Base-by-base conservation (phyloP, 495 filamentous ascomycete genomes). In the Hypoxylon intermedium region DNA sequence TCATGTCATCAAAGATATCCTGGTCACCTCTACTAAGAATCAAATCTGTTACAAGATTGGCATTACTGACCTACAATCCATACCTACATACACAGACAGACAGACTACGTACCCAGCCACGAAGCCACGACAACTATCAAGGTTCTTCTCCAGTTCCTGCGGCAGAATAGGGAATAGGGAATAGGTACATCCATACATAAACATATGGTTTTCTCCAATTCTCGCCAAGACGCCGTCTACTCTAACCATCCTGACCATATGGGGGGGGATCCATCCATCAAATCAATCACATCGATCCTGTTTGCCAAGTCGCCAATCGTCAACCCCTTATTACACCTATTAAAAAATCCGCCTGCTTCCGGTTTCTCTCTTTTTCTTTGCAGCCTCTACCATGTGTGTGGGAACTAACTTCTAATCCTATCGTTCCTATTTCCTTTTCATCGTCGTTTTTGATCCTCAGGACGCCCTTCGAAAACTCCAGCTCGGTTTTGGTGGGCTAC, bases 321-420 rank as follows among this genome's bases (percentile, higher is more conserved):
- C 55, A 12, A 42, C 44, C 55, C 54, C 55, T 59, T 51, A 49
- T 59, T 59, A 59, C 36, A 53, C 49, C 42, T 54, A 34, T 51
- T 55, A 49, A 54, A 54, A 64, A 65, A 50, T 55, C 55, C 61
- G 55, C 55, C 55, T 24, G 9, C 55, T 41, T 51, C 49, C 43
- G 44, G 41, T 55, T 15, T 36, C 34, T 42, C 16, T 31, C 15
- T 46, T 50, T 50, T 48, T 41, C 34, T 41, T 46, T 60, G 56
- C 50, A 52, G 45, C 40, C 60, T 16, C 45, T 57, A 37, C 62
- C 50, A 40, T 54, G 18, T 60, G 24, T 55, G 56, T 53, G 41
- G 42, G 62, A 65, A 57, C 62, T 60, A 37, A 60, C 62, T 52
- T 65, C 62, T 60, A 20, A 65, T 65, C 52, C 62, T 60, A 44